phyloP scores from a whole-genome alignment of 2,329 filamentous ascomycete species.

The Thielaviopsis populi region DNA sequence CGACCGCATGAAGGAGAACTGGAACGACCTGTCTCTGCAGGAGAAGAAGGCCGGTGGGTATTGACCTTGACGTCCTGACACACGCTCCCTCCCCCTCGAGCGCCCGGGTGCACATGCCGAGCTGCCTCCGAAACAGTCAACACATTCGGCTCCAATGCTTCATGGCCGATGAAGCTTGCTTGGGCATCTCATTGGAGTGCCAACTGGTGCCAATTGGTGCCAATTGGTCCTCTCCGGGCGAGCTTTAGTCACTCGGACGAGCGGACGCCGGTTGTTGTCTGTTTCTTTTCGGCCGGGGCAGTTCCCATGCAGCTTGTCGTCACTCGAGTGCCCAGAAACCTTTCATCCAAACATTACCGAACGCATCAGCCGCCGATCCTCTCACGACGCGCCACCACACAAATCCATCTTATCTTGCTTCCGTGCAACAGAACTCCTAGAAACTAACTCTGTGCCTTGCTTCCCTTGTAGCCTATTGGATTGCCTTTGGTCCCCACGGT shows the following conservation, averaged over 20 bases:
- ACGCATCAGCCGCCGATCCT: background rate
- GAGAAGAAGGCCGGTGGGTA: constrained; percentile 98
- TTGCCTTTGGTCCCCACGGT: constrained; percentile 92
- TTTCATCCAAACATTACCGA: background rate
- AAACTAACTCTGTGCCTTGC: background rate
- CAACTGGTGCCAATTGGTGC: background rate
- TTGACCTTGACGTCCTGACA: background rate
- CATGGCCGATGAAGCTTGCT: background rate
- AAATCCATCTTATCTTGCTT: background rate
- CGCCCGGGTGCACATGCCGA: background rate
- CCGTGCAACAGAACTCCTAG: background rate
- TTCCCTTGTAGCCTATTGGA: constrained; percentile 74
- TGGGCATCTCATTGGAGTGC: background rate
- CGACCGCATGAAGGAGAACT: constrained; percentile 97
- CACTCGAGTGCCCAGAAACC: background rate
- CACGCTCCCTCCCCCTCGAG: background rate
- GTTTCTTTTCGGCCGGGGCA: background rate
- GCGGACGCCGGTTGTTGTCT: background rate
- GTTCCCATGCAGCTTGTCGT: background rate
- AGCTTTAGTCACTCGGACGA: background rate
- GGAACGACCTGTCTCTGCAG: constrained; percentile 84
- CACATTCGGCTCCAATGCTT: background rate
- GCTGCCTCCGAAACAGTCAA: constrained; percentile 1
- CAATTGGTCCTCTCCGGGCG: background rate
- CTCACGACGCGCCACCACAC: background rate